Percentiles rank a stretch among this genome's conserved stretches.
Conservation (phyloP, 352 stramenopile genomes). For the Thalassiosira hispida region DNA sequence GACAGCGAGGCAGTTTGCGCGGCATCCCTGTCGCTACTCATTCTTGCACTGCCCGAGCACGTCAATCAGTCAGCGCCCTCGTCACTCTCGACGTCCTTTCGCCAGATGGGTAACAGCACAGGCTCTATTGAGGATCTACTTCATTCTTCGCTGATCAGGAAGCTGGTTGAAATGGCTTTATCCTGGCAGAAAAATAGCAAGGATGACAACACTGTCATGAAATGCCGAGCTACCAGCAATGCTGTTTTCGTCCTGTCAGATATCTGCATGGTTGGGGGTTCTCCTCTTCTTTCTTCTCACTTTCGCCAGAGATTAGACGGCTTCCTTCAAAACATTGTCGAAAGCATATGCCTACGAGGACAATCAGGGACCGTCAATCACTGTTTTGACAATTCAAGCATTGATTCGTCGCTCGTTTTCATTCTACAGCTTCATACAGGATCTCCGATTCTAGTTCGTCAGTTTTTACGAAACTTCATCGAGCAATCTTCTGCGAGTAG, state of each 20-base stretch:
- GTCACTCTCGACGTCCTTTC: slow-evolving; percentile 44
- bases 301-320: slow-evolving; percentile 32
- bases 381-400: slow-evolving; percentile 6
- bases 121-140: slow-evolving; percentile 54
- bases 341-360: slow-evolving; percentile 36
- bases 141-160: slow-evolving; percentile 43
- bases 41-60: slow-evolving; percentile 45
- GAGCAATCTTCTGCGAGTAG: slow-evolving; percentile 15
- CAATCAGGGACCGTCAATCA: slow-evolving; percentile 2
- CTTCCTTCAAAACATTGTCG: slow-evolving; percentile 41
- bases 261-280: slow-evolving; percentile 42
- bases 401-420: slow-evolving; percentile 44
- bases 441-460: slow-evolving; percentile 40
- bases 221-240: slow-evolving; percentile 31
- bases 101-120: slow-evolving; percentile 46
- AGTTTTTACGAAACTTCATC: slow-evolving; percentile 43
- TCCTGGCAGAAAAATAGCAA: slow-evolving; percentile 31
- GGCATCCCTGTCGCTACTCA: slow-evolving; percentile 42
- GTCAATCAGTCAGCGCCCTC: slow-evolving; percentile 7
- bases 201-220: slow-evolving; percentile 1
- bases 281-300: slow-evolving; percentile 23
- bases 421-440: slow-evolving; percentile 50
- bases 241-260: slow-evolving; percentile 44
- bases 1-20: slow-evolving; percentile 53
- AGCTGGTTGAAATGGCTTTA: slow-evolving; percentile 51